A percentile compares a stretch with the other conserved stretches of the same genome.
phyloP scores from a whole-genome alignment of 2,329 filamentous ascomycete genomes.

The Lizonia empirigonia region DNA sequence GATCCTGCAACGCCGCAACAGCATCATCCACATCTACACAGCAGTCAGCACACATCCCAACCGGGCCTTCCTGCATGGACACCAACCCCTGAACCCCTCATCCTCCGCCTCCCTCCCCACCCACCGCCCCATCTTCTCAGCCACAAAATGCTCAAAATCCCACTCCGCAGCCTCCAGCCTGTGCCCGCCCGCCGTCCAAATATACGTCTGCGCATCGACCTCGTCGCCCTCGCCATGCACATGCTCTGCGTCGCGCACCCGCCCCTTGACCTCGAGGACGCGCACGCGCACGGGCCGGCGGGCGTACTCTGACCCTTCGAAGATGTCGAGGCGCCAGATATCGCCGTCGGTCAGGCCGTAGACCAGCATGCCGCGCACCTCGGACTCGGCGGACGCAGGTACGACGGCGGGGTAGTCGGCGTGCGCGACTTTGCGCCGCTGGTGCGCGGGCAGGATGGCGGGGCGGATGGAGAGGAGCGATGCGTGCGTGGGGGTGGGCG shows the following conservation, averaged over 20 bases:
- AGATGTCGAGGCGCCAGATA: slow-evolving; percentile 74
- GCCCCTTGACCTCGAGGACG: slow-evolving; percentile 40
- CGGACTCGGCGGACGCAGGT: slow-evolving; percentile 36
- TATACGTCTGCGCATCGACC: slow-evolving; percentile 55
- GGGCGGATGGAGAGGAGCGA: slow-evolving; percentile 68
- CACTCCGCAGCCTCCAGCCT: slow-evolving; percentile 76
- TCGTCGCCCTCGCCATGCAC: slow-evolving; percentile 42
- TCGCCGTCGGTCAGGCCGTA: slow-evolving; percentile 80
- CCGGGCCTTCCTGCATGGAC: slow-evolving; percentile 32
- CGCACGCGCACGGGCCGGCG: slow-evolving; percentile 57
- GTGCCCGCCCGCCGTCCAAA: slow-evolving; percentile 56
- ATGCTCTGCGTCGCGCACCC: slow-evolving; percentile 25
- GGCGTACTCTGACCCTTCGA: slow-evolving; percentile 79
- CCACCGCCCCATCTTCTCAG: slow-evolving; percentile 72
- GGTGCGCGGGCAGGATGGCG: slow-evolving; percentile 75
- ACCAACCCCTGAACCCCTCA: slow-evolving; percentile 53
- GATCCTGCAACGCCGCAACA: slow-evolving; percentile 47
- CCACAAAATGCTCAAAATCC: slow-evolving; percentile 84
- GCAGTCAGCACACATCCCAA: slow-evolving; percentile 5
- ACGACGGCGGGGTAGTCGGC: slow-evolving; percentile 85
- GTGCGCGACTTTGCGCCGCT: slow-evolving; percentile 69
- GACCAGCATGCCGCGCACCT: slow-evolving; percentile 75
- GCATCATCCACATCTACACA: slow-evolving; percentile 53
- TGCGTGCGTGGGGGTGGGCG: slow-evolving; percentile 55
- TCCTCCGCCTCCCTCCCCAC: slow-evolving; percentile 53